Evolutionary conservation across 345 rosid species (phyloP).

Genomic region (Turnera subulata): DNA sequence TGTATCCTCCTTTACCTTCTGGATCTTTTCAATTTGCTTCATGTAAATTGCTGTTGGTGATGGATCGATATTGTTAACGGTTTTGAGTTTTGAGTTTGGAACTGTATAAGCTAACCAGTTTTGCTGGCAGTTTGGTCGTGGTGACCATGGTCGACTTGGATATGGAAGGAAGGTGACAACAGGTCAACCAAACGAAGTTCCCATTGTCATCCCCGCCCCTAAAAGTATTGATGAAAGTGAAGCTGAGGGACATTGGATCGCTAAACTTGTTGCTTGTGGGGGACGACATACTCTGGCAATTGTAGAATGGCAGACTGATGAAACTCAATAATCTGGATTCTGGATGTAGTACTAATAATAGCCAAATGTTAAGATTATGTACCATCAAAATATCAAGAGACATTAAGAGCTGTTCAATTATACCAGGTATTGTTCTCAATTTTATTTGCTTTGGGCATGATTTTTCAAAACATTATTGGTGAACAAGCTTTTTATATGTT

Average conservation of each 20-base stretch:
- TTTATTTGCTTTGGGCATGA: too few species aligned
- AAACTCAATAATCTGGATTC: constrained; percentile 18
- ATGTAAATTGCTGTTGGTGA: too few species aligned
- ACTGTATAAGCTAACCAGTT: constrained; percentile 7
- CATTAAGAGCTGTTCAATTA: too few species aligned
- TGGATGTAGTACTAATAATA: too few species aligned
- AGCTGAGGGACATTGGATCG: constrained; percentile 61
- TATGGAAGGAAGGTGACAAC: constrained; percentile 86
- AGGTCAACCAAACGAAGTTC: constrained; percentile 90
- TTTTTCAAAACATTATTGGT: too few species aligned
- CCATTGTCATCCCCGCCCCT: constrained; percentile 55
- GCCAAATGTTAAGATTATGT: too few species aligned
- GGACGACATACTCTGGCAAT: constrained; percentile 93
- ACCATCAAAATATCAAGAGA: too few species aligned
- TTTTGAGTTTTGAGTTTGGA: too few species aligned
- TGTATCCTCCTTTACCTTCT: neutral
- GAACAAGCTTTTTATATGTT: too few species aligned
- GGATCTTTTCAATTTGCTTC: neutral
- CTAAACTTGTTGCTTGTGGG: constrained; percentile 80
- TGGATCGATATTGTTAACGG: too few species aligned
- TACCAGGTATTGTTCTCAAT: too few species aligned
- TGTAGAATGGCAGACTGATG: constrained; percentile 60
- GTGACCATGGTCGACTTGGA: constrained; percentile 96
- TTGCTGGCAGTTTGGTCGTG: constrained; percentile 79
- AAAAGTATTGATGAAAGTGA: constrained; percentile 24